Evolutionary conservation across 495 filamentous ascomycete genomes (phyloP).

Genomic region (Bombardia bombarda): DNA sequence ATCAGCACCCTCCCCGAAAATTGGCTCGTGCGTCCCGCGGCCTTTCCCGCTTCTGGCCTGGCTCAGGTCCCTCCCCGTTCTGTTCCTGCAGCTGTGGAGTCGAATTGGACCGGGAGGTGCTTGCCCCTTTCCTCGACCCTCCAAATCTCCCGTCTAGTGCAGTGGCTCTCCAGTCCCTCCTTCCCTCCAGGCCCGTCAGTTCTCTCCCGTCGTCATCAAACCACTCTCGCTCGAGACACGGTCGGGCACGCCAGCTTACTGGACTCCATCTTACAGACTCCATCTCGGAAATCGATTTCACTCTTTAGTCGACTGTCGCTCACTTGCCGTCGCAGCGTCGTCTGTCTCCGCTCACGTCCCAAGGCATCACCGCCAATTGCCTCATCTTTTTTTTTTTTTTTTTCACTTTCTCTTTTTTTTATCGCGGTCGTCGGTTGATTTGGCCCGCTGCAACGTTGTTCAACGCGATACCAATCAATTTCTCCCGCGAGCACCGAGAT

Average conservation of each 20-base stretch:
- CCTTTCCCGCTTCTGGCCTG: conserved; percentile 6
- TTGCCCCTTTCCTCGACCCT: conserved; percentile 4
- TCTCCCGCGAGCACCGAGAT: background rate
- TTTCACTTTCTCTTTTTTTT: conserved; percentile 1
- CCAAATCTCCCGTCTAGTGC: background rate
- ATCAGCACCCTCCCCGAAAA: conserved; percentile 4
- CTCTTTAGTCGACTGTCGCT: too few species aligned
- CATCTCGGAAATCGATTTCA: too few species aligned
- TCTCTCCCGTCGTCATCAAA: background rate
- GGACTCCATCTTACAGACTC: background rate
- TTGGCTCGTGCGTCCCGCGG: conserved; percentile 6
- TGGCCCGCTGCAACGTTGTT: conserved; percentile 4
- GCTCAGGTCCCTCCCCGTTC: background rate
- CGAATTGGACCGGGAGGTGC: background rate
- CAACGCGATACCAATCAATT: background rate
- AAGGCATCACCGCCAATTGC: background rate
- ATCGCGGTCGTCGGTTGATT: conserved; percentile 12
- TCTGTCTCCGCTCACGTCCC: background rate
- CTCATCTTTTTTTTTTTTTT: background rate
- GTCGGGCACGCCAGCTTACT: background rate
- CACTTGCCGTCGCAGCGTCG: too few species aligned
- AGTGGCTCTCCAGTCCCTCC: background rate
- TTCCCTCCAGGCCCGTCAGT: background rate
- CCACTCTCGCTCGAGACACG: background rate
- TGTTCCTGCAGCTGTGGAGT: conserved; percentile 2